A percentile compares a stretch with the other conserved stretches of the same genome.
Evolutionary conservation across 148 eudicot genomes (phyloP).

Genomic region (Arbutus unedo): DNA sequence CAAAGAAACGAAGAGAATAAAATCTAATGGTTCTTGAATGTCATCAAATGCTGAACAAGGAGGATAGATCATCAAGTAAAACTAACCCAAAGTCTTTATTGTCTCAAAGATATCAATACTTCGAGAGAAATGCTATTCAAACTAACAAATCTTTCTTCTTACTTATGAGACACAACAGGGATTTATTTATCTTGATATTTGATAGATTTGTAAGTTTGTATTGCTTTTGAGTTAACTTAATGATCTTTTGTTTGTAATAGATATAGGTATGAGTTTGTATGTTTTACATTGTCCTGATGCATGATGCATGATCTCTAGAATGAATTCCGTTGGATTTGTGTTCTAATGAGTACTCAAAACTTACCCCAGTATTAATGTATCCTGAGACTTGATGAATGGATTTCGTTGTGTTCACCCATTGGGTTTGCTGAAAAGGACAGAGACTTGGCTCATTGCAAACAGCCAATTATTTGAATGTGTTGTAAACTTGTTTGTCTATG

Average conservation of each 20-base stretch:
- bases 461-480: neutral
- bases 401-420: neutral
- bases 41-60: neutral
- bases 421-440: neutral
- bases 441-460: neutral
- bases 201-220: too few relatives aligned
- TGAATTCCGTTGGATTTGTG: neutral
- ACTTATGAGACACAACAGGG: neutral
- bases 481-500: neutral
- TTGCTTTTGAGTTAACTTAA: too few relatives aligned
- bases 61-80: too few relatives aligned
- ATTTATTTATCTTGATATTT: neutral
- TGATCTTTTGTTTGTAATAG: too few relatives aligned
- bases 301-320: neutral
- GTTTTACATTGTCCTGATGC: too few relatives aligned
- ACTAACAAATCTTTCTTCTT: neutral
- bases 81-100: neutral
- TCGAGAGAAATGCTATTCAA: neutral
- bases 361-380: neutral
- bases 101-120: neutral
- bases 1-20: neutral
- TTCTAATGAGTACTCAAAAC: neutral
- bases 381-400: neutral
- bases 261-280: too few relatives aligned
- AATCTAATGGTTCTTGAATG: neutral